Conservation (phyloP, 2,329 filamentous ascomycete species). For the Fusarium musae region DNA sequence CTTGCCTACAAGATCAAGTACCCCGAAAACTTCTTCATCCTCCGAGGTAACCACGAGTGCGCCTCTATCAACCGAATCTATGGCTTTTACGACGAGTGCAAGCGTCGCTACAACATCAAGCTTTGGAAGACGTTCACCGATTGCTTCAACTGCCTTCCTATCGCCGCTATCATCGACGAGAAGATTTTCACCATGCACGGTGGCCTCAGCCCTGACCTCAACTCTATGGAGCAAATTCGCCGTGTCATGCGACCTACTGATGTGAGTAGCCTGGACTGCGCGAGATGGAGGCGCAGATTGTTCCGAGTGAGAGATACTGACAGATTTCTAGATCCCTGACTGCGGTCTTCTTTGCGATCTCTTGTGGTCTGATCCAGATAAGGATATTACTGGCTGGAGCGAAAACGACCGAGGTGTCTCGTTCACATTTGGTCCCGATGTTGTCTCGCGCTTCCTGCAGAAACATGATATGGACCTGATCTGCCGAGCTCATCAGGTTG, state of each 20-base stretch:
- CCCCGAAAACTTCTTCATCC: conserved; percentile 99
- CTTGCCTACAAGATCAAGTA: conserved; percentile 99
- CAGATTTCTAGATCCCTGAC: conserved; percentile 82
- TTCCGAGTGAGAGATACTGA: conserved; percentile 14
- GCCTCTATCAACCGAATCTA: conserved; percentile 99
- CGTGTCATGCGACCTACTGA: conserved; percentile 99
- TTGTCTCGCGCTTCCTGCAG: conserved; percentile 96
- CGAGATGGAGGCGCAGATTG: conserved; percentile 11
- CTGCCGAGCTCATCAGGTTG: conserved; percentile 97
- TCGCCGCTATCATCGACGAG: conserved; percentile 98
- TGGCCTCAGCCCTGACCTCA: conserved; percentile 94
- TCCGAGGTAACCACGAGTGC: conserved; percentile 98
- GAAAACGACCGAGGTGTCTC: conserved; percentile 99
- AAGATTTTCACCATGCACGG: conserved; percentile 99
- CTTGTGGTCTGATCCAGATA: conserved; percentile 98
- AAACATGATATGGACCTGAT: conserved; percentile 99
- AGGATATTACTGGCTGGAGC: conserved; percentile 99
- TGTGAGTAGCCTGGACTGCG: conserved; percentile 69
- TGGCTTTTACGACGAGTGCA: conserved; percentile 99
- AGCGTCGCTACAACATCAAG: conserved; percentile 99
- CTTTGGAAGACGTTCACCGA: conserved; percentile 99
- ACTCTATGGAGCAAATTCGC: conserved; percentile 99
- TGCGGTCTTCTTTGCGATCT: conserved; percentile 97
- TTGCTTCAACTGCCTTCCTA: conserved; percentile 98
- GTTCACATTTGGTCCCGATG: conserved; percentile 97